phyloP scores from a whole-genome alignment of 2,329 filamentous ascomycete genomes.

The Corynespora cassiicola region DNA sequence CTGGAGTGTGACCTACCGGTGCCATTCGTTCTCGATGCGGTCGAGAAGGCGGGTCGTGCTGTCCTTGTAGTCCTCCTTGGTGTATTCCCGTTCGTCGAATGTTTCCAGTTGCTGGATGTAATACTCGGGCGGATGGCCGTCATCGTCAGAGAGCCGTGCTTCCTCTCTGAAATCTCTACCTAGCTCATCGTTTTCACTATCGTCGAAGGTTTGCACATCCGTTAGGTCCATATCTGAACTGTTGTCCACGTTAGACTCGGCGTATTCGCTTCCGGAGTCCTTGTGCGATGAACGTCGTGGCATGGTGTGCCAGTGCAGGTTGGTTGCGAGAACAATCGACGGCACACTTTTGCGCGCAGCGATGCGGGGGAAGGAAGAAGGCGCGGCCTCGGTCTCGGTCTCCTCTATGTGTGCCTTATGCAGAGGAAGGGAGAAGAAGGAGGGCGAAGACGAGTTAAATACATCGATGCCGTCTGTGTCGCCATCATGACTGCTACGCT shows the following conservation, averaged over 20 bases:
- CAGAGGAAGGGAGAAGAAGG: conserved; percentile 10
- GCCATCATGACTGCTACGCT: conserved; percentile 5
- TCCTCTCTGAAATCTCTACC: background rate
- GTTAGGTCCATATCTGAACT: conserved; percentile 16
- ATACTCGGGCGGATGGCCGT: conserved; percentile 21
- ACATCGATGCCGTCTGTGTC: conserved; percentile 10
- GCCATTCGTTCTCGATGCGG: conserved; percentile 23
- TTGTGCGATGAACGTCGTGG: conserved; percentile 12
- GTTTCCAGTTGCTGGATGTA: conserved; percentile 19
- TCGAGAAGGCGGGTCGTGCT: conserved; percentile 21
- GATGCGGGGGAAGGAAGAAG: conserved; percentile 5
- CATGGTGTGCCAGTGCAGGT: conserved; percentile 8
- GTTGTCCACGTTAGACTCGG: conserved; percentile 11
- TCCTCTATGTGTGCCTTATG: too few relatives aligned
- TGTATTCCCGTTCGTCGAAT: conserved; percentile 21
- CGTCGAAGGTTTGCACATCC: conserved; percentile 10
- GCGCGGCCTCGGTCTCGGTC: too few relatives aligned
- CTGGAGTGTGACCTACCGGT: conserved; percentile 22
- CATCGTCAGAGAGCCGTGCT: conserved; percentile 11
- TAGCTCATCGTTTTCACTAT: conserved; percentile 13
- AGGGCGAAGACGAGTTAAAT: conserved; percentile 15
- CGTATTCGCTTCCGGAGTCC: conserved; percentile 16
- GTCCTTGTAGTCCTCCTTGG: conserved; percentile 24
- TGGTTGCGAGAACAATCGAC: conserved; percentile 6
- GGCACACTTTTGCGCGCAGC: conserved; percentile 7